Evolutionary conservation across 2,329 filamentous ascomycete species (phyloP), one percentile per base, ranked within the genome.

Genomic region (Apiospora malaysiana): DNA sequence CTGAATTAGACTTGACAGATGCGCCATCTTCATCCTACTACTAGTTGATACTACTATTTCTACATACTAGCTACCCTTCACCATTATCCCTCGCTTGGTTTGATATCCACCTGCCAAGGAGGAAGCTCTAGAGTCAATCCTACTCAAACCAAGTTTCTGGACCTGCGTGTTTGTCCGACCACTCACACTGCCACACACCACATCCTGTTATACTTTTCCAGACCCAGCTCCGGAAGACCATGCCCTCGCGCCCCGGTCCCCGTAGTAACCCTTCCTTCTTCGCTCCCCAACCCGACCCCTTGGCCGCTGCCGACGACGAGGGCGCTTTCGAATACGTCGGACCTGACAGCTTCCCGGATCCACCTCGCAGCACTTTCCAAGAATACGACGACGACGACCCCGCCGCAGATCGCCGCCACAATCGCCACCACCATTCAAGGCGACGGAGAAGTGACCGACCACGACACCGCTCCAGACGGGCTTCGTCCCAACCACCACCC

Each of bases 291-390:
- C 70, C 71, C 25, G 71, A 72, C 43, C 70, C 71, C 12, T 43
- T 59, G 16, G 69, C 68, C 32, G 69, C 47, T 9, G 63, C 65
- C 9, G 27, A 65, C 65, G 56, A 68, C 47, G 63, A 68, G 27
- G 71, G 37, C 25, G 71, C 56, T 7, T 72, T 56, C 47, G 71
- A 72, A 25, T 72, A 72, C 43, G 56, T 72, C 25, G 70, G 70
- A 32, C 37, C 68, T 23, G 71, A 72, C 49, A 69, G 46, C 59
- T 51, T 70, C n/a, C 69, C 71, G 18, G 71, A 70, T 14, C 71
- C 71, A 27, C 71, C 71, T 1, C 37, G 69, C 27, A 65, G n/a
- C 27, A 71, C 70, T 18, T 72, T 70, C 66, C 42, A 45, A 14
- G 32, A 32, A 32, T 32, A 32, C 32, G 71, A 72, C 1, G 56